These are phyloP conservation scores for California macrophylla DNA, from an alignment of 441 rosid species.

Conservation along the genomic window DNA sequence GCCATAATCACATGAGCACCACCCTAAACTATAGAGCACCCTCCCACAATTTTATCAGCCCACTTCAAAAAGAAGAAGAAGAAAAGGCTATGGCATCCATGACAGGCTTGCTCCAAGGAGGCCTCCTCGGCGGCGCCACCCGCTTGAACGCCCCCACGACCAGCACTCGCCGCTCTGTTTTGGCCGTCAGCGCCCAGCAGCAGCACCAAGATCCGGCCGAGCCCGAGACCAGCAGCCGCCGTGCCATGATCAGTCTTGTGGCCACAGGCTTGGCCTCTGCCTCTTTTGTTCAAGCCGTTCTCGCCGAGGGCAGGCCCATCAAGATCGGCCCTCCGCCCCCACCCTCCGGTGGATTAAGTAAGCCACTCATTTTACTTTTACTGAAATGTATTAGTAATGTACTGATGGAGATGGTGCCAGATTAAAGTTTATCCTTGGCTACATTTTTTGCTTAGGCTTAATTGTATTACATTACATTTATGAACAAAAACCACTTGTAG, in stretches of 20 bases:
- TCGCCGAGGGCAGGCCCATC: conserved; percentile 64
- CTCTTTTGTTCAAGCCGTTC: conserved; percentile 55
- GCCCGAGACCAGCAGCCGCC: conserved; percentile 49
- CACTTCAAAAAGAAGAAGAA: conserved; percentile 24
- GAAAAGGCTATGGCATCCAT: conserved; percentile 77
- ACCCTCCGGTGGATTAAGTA: conserved; percentile 88
- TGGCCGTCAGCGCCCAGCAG: conserved; percentile 47
- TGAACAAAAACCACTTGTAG: too few relatives aligned
- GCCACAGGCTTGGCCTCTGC: conserved; percentile 65
- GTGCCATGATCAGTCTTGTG: conserved; percentile 60
- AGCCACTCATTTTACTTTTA: conserved; percentile 23
- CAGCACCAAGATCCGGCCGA: conserved; percentile 26
- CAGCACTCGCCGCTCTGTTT: conserved; percentile 25
- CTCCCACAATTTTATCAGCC: conserved; percentile 11
- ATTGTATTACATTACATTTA: too few relatives aligned
- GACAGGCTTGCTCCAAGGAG: conserved; percentile 51
- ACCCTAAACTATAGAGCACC: neutral
- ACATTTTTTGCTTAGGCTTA: too few relatives aligned
- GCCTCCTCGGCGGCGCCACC: conserved; percentile 52
- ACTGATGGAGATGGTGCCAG: too few relatives aligned
- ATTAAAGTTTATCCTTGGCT: too few relatives aligned
- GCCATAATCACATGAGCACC: neutral
- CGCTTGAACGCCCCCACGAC: conserved; percentile 32
- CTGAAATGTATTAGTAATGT: too few relatives aligned
- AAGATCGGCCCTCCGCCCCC: conserved; percentile 77